phyloP scores from a whole-genome alignment of 331 rosid genomes.

The Rhamnella rubrinervis region DNA sequence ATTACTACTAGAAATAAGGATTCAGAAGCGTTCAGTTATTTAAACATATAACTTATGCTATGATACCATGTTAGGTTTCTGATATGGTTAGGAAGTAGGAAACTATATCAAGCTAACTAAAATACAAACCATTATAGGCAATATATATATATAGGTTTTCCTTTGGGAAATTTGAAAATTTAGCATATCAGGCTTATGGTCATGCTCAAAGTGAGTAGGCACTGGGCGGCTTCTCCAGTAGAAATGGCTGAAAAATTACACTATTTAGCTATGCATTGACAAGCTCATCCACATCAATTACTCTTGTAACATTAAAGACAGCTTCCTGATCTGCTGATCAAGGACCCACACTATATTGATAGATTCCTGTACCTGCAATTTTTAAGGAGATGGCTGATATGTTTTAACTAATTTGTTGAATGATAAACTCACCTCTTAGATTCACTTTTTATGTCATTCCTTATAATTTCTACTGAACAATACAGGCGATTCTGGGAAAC shows the following conservation, averaged over 20 bases:
- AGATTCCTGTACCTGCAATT: not conserved
- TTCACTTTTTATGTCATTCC: slow-evolving; percentile 8
- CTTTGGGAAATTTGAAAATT: not conserved
- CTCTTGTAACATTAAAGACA: not conserved
- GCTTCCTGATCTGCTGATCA: not conserved
- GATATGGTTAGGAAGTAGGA: too few species aligned
- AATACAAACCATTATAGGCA: too few species aligned
- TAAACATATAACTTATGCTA: too few species aligned
- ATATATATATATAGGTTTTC: not conserved
- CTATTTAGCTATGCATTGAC: not conserved
- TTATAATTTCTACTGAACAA: slow-evolving; percentile 7
- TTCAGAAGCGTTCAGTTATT: too few species aligned
- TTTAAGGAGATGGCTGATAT: not conserved
- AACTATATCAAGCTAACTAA: too few species aligned
- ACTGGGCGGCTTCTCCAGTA: not conserved
- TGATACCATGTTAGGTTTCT: too few species aligned
- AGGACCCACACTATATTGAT: not conserved
- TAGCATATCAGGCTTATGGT: not conserved
- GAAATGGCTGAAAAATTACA: not conserved
- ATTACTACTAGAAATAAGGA: too few species aligned
- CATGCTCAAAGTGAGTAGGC: not conserved
- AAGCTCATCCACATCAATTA: not conserved
- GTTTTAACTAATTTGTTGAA: not conserved
- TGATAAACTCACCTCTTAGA: too few species aligned
- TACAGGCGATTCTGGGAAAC: slow-evolving; percentile 81